A percentile compares a stretch with the other conserved stretches of the same genome.
Evolutionary conservation across 2,329 filamentous ascomycete species (phyloP).

Genomic region (Fusarium piperis): DNA sequence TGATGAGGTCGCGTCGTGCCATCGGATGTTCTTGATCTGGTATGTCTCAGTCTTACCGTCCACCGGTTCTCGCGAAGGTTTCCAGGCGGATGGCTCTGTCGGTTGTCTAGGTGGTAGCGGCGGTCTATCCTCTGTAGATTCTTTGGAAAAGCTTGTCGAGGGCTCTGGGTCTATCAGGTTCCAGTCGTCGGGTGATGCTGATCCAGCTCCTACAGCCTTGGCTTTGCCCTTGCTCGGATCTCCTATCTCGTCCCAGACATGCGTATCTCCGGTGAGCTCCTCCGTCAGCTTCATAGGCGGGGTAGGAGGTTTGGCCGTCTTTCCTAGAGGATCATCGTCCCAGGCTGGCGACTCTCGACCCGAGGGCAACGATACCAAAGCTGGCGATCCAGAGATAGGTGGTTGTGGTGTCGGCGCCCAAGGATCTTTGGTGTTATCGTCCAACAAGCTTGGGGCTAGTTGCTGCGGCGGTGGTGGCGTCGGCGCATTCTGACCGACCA

Average conservation of each 20-base stretch:
- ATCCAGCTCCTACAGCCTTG: conserved; percentile 41
- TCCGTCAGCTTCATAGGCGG: conserved; percentile 41
- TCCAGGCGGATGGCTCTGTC: conserved; percentile 45
- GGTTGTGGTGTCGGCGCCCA: conserved; percentile 45
- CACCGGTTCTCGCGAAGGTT: conserved; percentile 54
- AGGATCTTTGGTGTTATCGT: conserved; percentile 43
- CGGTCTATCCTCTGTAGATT: conserved; percentile 41
- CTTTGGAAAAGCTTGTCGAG: conserved; percentile 26
- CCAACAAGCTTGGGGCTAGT: conserved; percentile 27
- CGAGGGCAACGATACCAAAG: conserved; percentile 50
- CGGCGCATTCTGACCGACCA: conserved; percentile 34
- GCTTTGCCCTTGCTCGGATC: conserved; percentile 55
- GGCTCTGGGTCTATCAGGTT: conserved; percentile 60
- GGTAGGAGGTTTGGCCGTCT: conserved; percentile 38
- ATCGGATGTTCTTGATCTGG: conserved; percentile 89
- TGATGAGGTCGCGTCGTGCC: conserved; percentile 72
- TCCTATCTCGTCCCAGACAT: conserved; percentile 62
- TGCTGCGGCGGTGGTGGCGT: conserved; percentile 5
- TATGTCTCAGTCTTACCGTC: conserved; percentile 79
- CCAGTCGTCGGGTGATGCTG: conserved; percentile 56
- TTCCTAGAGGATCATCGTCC: conserved; percentile 50
- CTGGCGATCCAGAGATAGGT: conserved; percentile 43
- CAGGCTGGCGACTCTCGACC: conserved; percentile 51
- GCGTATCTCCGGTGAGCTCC: conserved; percentile 53
- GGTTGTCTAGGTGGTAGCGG: conserved; percentile 51